Evolutionary conservation across 163 green algal species (phyloP).

Genomic region (Smithsoniella earleae): DNA sequence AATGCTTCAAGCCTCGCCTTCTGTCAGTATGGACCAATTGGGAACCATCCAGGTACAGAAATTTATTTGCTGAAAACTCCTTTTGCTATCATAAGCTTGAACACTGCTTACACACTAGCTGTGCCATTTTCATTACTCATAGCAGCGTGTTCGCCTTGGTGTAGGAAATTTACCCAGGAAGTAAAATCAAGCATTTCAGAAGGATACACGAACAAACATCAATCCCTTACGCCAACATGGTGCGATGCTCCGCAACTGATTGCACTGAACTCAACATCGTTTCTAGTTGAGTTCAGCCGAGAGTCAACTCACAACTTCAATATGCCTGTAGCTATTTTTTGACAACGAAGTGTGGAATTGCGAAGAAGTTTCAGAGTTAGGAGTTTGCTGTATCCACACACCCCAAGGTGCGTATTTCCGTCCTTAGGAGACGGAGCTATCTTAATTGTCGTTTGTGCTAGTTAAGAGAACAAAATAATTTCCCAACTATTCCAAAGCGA

Average conservation of each 20-base stretch:
- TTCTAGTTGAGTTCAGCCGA: too few relatives aligned
- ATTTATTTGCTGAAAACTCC: not conserved
- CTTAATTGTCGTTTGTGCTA: too few relatives aligned
- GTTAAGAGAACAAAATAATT: too few relatives aligned
- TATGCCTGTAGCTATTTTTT: slow-evolving; percentile 37
- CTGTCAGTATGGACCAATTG: not conserved
- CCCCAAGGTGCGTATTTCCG: too few relatives aligned
- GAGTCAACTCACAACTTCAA: too few relatives aligned
- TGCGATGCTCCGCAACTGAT: not conserved
- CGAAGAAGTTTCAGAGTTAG: slow-evolving; percentile 34
- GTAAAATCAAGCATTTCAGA: slow-evolving; percentile 37
- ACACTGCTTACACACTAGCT: too few relatives aligned
- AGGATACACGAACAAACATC: slow-evolving; percentile 34
- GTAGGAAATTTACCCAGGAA: slow-evolving; percentile 33
- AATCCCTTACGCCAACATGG: slow-evolving; percentile 36
- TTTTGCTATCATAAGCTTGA: too few relatives aligned
- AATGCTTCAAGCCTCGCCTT: not conserved
- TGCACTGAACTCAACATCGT: not conserved
- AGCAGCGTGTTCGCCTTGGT: too few relatives aligned
- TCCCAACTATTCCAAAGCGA: too few relatives aligned
- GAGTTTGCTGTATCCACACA: slow-evolving; percentile 35
- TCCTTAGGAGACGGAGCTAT: too few relatives aligned
- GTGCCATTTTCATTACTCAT: too few relatives aligned
- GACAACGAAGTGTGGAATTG: slow-evolving; percentile 36
- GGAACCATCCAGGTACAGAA: not conserved